phyloP scores from a whole-genome alignment of 331 rosid genomes.

The Pyracantha coccinea region DNA sequence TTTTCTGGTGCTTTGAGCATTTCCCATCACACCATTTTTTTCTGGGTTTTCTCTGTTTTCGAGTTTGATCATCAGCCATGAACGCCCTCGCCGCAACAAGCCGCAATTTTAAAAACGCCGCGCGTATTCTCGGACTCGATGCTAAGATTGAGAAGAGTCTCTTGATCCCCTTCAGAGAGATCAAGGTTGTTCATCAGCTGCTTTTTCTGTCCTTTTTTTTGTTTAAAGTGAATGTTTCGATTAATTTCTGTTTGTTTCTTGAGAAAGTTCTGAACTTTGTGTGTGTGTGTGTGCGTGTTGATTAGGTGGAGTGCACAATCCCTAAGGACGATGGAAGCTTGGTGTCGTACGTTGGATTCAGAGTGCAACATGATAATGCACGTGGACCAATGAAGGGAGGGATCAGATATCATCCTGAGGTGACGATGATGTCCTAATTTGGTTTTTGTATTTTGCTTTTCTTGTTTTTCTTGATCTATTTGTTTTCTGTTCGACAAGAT shows the following conservation, averaged over 20 bases:
- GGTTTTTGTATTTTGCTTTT: neutral
- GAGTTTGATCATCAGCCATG: conserved; percentile 14
- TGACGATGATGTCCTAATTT: conserved; percentile 8
- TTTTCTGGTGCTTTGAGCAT: neutral
- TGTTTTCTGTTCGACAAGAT: neutral
- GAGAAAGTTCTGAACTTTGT: neutral
- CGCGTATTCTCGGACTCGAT: conserved; percentile 45
- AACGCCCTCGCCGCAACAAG: conserved; percentile 55
- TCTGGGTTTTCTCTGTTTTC: neutral
- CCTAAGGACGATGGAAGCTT: conserved; percentile 58
- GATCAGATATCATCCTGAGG: conserved; percentile 63
- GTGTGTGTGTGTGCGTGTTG: neutral
- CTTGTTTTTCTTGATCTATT: neutral
- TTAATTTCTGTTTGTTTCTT: conserved; percentile 8
- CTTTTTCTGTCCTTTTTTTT: neutral
- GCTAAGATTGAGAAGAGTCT: conserved; percentile 50
- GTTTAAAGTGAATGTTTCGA: neutral
- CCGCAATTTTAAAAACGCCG: conserved; percentile 43
- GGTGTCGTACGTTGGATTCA: conserved; percentile 49
- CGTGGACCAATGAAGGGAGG: conserved; percentile 74
- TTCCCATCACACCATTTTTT: neutral
- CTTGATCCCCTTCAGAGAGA: conserved; percentile 50
- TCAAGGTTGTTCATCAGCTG: conserved; percentile 29
- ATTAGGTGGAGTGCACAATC: conserved; percentile 60
- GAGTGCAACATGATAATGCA: conserved; percentile 62